Evolutionary conservation across 305 asterid genomes (phyloP), one percentile per base, ranked within the genome.

Genomic region (Ilex paraguariensis): DNA sequence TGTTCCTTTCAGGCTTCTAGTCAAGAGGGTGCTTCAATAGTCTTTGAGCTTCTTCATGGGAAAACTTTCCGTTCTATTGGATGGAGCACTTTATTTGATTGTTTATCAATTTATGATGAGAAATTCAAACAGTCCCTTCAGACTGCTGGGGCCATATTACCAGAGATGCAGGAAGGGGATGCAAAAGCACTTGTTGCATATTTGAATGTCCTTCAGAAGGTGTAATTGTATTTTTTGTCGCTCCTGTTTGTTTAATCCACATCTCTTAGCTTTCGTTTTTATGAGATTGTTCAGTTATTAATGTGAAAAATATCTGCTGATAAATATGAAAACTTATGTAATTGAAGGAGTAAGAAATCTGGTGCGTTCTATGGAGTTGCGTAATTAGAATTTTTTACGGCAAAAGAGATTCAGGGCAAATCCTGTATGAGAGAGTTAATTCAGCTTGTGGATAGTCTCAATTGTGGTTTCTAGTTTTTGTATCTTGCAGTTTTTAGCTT

Each of bases 111-210:
- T 71, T 93, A 90, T 45, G 96, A 87, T 63, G 99, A 90, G 61
- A 90, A 84, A 77, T 90, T 90, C 79, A 87, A 84, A 74, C 90
- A 82, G 68, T 74, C 96, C 54, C 68, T 82, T 68, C 97, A 93
- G 84, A 87, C 70, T 73, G 87, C 95, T 40, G 95, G 97, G 67
- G 80, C 89, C 52, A 66, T 79, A 53, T 66, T 90, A 63, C 97
- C 96, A 9, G 90, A 90, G 70, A 76, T 93, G 79, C 95, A 90
- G 75, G 96, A 93, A 82, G 99, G 99, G 56, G 99, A 93, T 78
- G 95, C 97, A 63, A 86, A 86, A 82, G 99, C 93, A 55, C 86
- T 93, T 62, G 93, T 90, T 63, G 99, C 96, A 48, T 93, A 93
- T 78, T 77, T 93, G 90, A 79, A 77, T 74, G 95, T 93, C 74